Evolutionary conservation across 2,329 filamentous ascomycete species (phyloP).

Genomic region (Arthrocladium fulminans): DNA sequence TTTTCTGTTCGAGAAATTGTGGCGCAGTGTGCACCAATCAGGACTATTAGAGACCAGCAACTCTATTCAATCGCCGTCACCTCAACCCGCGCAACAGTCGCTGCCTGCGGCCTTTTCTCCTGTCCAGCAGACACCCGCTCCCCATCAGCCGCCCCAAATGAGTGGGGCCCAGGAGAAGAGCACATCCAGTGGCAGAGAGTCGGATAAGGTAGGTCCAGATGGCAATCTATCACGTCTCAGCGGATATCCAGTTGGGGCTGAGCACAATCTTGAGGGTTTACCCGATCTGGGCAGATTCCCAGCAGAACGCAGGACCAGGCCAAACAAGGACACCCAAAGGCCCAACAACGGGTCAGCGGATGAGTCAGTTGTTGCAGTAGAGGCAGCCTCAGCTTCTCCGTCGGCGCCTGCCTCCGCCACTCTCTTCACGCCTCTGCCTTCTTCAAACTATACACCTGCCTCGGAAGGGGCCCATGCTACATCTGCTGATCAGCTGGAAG

Average conservation of each 20-base stretch:
- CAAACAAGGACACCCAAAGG: slow-evolving; percentile 6
- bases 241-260: slow-evolving; percentile 18
- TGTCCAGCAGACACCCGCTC: not conserved
- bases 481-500: not conserved
- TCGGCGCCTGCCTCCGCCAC: not conserved
- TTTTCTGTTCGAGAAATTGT: slow-evolving; percentile 45
- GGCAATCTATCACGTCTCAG: slow-evolving; percentile 7
- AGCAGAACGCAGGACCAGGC: slow-evolving; percentile 22
- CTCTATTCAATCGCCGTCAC: slow-evolving; percentile 10
- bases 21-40: slow-evolving; percentile 45
- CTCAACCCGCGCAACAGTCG: slow-evolving; percentile 13
- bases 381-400: not conserved
- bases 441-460: not conserved
- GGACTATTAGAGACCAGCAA: slow-evolving; percentile 6
- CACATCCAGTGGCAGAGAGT: not conserved
- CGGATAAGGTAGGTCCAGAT: not conserved
- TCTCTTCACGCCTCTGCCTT: not conserved
- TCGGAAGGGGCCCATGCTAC: not conserved
- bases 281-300: slow-evolving; percentile 25
- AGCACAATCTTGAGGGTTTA: slow-evolving; percentile 18
- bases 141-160: not conserved
- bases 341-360: not conserved
- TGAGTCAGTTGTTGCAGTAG: not conserved
- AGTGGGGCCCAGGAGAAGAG: not conserved
- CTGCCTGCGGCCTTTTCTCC: not conserved